Base-by-base conservation (phyloP, 352 stramenopile species). In the Globisporangium yorkense region DNA sequence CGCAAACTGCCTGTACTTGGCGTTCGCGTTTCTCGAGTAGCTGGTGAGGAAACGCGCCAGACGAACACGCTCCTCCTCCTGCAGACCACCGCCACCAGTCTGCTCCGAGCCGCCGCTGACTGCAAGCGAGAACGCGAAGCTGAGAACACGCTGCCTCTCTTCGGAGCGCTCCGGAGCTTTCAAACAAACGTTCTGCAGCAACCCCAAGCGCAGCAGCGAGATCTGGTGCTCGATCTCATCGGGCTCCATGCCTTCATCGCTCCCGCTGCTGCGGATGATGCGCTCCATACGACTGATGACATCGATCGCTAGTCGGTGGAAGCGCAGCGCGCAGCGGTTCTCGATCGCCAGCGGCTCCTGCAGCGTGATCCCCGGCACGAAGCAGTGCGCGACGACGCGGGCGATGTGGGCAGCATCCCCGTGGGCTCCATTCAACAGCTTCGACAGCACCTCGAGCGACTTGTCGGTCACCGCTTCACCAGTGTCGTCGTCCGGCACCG, bases 171-270 rank as follows among this genome's bases (percentile, higher is more conserved):
- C 86, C 15, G 86, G 86, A 10, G 82, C 80, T 16, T 80, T 71
- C 9, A 95, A 37, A 51, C 83, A 95, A 41, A 95, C 67, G 35
- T 95, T 88, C 52, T 95, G 86, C 10, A 88, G 59, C 31, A 92
- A 54, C 9, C 75, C 77, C 10, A 91, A 56, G 15, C 75, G 48
- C 31, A 88, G 61, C 31, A 81, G 62, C 10, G 75, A 88, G 33
- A 74, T 65, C 16, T 78, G 63, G 1, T 63, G 64, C 33, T 67
- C 67, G 12, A 55, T 67, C 4, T 59, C 63, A 40, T 83, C 72
- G 0, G 69, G 67, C 1, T 71, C 65, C 7, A 70, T 58, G 12
- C 64, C 67, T 51, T 77, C 64, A 15, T 56, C 41, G 27, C n/a
- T 56, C 24, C 5, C 39, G 21, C 27, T 72, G n/a, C 6, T 54